Base-by-base conservation (phyloP, 2,329 filamentous ascomycete genomes). In the Gaeumannomyces sp. region DNA sequence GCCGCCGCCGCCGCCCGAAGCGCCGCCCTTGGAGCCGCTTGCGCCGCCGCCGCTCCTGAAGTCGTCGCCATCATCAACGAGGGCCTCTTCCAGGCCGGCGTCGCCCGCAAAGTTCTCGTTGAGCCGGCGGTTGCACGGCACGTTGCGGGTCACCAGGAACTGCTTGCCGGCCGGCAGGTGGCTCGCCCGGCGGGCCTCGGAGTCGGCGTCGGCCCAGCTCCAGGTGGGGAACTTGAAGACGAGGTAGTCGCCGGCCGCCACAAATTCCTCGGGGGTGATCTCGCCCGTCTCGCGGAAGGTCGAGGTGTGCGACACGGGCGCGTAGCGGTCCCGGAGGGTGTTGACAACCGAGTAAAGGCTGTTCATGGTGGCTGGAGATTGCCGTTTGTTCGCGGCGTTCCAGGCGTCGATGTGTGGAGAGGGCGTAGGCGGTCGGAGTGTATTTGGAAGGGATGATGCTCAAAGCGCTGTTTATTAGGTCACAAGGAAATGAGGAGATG, bases 161-260 rank as follows among this genome's bases (percentile, higher is more conserved):
- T 99, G 95, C 80, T 98, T 99, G 63, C 90, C 92, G 0, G 88
- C 79, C 0, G 95, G 95, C 4, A 99, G 86, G 74, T 96, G 91
- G 69, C 82, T 81, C 64, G 91, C 91, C 68, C 93, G 89, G 76
- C 92, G 91, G 67, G 86, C 84, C 1, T 89, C 85, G n/a, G 88
- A 87, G 64, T 94, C 91, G 70, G 94, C 93, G 72, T 95, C 92
- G 69, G 90, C 88, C 95, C 95, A 99, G 62, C 92, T 90, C 95
- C 95, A 99, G 66, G 94, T 96, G 11, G 94, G 95, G 79, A 99
- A 99, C 81, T 97, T 98, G 87, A 96, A 97, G 73, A 97, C 93
- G 53, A 99, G 88, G 76, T 98, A 99, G 80, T 99, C 95, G 71
- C 95, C 95, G 4, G 95, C 95, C 4, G 91, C 89, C 62, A 97